Base-by-base conservation (phyloP, 2,329 filamentous ascomycete genomes). In the Hirsutella rhossiliensis region DNA sequence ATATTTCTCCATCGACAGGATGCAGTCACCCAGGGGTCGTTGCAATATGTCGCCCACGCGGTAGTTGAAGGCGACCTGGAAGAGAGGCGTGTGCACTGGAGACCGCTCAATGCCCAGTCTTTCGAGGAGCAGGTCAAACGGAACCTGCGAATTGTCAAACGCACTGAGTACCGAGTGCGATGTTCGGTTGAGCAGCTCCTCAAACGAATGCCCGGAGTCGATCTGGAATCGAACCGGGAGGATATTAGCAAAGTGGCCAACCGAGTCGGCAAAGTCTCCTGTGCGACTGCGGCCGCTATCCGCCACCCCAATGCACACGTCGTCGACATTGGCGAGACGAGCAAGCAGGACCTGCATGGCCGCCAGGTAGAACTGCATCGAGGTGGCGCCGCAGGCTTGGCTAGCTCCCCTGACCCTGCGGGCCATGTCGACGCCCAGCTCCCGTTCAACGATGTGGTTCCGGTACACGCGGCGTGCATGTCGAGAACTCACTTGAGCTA, bases 61-160 rank as follows among this genome's bases (percentile, higher is more conserved):
- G 50, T 74, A 75, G 52, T 75, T 63, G 34, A 74, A 49, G 18
- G 67, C 63, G 1, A 56, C 61, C 45, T 74, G 71, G 54, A 73
- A 73, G 1, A 75, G 40, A 0, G 71, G 71, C 23, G 48, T 65
- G 43, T 65, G 49, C 0, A 56, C 50, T 0, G 63, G 48, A 1
- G 65, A 66, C 6, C 69, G 57, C 0, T 59, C 50, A 1, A 69
- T 58, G 11, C 62, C 56, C 1, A 75, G 53, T 37, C 67, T 58
- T 2, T 66, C 54, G 0, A 73, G 55, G 0, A 75, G 49, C 1
- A 66, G 53, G 43, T 73, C 63, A 43, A 73, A 69, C 0, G 72
- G 72, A 2, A 73, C 46, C 0, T 50, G 46, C 0, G 69, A 67
- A 43, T 71, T 55, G 0, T 47, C 49, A 0, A 72, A 53, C 1